Conservation (phyloP, 345 rosid species). For the Murraya koenigii region DNA sequence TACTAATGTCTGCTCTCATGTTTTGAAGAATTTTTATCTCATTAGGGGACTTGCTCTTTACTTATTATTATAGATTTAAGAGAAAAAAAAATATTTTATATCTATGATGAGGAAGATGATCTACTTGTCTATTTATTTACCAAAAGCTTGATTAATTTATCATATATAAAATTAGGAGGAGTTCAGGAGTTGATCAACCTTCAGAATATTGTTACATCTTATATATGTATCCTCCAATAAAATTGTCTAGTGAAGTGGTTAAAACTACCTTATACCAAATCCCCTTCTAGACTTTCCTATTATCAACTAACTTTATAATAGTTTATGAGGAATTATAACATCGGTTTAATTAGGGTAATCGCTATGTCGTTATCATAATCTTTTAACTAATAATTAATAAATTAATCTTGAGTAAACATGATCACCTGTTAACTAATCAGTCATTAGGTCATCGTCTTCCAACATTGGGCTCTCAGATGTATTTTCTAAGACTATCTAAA, state of each 20-base stretch:
- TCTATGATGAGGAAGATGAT: neutral
- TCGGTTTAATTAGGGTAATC: no score
- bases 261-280: constrained; percentile 12
- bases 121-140: neutral
- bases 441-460: neutral
- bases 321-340: neutral
- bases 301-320: neutral
- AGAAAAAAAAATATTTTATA: no score
- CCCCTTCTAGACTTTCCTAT: neutral
- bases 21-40: no score
- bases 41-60: no score
- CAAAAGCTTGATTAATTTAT: constrained; percentile 1
- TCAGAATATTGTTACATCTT: constrained; percentile 9
- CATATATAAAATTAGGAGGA: neutral
- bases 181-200: constrained; percentile 20
- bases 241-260: constrained; percentile 19
- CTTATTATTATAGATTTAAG: no score
- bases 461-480: neutral
- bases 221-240: neutral
- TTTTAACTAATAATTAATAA: neutral
- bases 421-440: neutral
- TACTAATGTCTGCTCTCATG: no score
- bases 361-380: neutral
- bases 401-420: neutral
- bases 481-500: no score